These are phyloP conservation scores for Dispira simplex DNA, from an alignment of 192 early-diverging fungal genomes.

Conservation along the genomic window DNA sequence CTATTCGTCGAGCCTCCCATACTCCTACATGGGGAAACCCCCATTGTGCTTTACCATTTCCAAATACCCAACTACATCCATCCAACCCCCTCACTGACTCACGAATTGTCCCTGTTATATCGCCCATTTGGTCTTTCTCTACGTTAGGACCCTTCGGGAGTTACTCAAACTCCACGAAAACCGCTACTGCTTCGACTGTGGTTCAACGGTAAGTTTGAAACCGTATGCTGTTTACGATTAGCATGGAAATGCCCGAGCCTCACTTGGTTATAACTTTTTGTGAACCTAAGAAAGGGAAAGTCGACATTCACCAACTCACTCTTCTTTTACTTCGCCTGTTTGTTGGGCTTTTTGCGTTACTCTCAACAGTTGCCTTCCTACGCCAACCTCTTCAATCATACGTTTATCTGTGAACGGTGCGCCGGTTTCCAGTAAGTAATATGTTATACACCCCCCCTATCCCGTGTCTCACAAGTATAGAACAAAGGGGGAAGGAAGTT, in stretches of 20 bases:
- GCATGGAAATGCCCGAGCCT: not conserved
- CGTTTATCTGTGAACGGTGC: constrained; percentile 37
- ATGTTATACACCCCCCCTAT: not conserved
- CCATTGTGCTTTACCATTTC: not conserved
- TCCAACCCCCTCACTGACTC: not conserved
- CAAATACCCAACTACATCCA: not conserved
- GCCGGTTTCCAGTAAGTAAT: constrained; percentile 37
- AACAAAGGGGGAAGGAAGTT: no score
- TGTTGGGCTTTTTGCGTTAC: not conserved
- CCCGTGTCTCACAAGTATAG: no score
- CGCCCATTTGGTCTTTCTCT: not conserved
- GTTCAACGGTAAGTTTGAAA: constrained; percentile 7
- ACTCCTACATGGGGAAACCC: not conserved
- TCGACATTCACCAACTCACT: not conserved
- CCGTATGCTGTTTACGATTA: not conserved
- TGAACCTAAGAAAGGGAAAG: no score
- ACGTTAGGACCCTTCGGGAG: constrained; percentile 7
- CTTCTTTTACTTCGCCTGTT: not conserved
- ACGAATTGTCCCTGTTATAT: no score
- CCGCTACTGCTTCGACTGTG: constrained; percentile 12
- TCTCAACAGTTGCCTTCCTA: constrained; percentile 30
- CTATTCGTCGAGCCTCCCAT: not conserved
- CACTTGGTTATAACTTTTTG: not conserved
- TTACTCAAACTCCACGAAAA: constrained; percentile 12
- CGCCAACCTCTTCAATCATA: constrained; percentile 32